phyloP scores from a whole-genome alignment of 2,329 filamentous ascomycete genomes.

The Fusarium pilosicola region DNA sequence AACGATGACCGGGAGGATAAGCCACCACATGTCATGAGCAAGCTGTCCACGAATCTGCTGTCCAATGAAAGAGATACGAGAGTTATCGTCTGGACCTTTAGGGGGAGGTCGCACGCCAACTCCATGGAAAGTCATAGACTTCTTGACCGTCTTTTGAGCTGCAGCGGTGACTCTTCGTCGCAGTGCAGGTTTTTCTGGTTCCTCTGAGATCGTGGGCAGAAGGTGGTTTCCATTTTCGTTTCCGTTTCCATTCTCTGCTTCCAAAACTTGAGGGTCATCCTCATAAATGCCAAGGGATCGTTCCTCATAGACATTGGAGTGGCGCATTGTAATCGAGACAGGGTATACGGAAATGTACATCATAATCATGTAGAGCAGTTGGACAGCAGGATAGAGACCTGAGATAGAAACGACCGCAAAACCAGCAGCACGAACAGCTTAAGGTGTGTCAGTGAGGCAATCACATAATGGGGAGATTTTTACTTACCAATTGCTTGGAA shows the following conservation, averaged over 20 bases:
- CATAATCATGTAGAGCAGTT: conserved; percentile 70
- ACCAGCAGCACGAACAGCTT: conserved; percentile 71
- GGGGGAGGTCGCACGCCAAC: conserved; percentile 50
- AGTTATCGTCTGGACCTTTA: conserved; percentile 45
- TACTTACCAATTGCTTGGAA: conserved; percentile 68
- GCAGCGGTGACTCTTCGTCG: conserved; percentile 41
- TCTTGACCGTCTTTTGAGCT: conserved; percentile 51
- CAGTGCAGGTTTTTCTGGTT: conserved; percentile 25
- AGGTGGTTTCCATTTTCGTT: conserved; percentile 1
- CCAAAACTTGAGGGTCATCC: conserved; percentile 46
- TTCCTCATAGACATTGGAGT: conserved; percentile 79
- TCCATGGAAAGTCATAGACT: conserved; percentile 55
- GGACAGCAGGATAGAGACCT: conserved; percentile 64
- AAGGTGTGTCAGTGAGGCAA: conserved; percentile 5
- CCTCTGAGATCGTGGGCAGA: conserved; percentile 46
- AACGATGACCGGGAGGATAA: conserved; percentile 68
- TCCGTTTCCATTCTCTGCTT: conserved; percentile 31
- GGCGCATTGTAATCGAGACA: conserved; percentile 70
- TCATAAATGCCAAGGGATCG: conserved; percentile 70
- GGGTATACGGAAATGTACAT: conserved; percentile 75
- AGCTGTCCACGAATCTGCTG: conserved; percentile 72
- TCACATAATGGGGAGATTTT: not conserved
- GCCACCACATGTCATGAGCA: conserved; percentile 74
- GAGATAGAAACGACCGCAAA: conserved; percentile 73
- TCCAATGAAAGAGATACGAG: conserved; percentile 59